phyloP scores from a whole-genome alignment of 331 rosid genomes.

The Malus hybrid region DNA sequence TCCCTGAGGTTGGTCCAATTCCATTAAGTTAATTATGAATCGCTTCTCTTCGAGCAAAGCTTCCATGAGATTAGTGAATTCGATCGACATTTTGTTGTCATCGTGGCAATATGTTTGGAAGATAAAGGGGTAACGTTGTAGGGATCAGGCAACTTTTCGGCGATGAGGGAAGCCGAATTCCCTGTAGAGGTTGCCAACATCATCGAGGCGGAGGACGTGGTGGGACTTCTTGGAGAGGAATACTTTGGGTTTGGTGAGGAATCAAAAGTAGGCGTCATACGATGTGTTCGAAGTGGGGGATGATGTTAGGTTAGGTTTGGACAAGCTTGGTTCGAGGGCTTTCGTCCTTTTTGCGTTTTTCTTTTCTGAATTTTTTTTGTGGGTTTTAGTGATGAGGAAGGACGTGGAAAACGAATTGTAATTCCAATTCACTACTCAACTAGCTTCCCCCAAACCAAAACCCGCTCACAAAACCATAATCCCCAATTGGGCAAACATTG shows the following conservation, averaged over 20 bases:
- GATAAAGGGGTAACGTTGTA: constrained; percentile 53
- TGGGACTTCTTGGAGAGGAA: constrained; percentile 64
- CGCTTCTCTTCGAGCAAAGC: constrained; percentile 48
- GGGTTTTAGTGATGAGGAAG: constrained; percentile 67
- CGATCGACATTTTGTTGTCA: constrained; percentile 68
- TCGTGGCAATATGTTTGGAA: constrained; percentile 67
- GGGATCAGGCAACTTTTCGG: constrained; percentile 50
- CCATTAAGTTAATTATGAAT: constrained; percentile 49
- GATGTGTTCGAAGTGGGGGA: constrained; percentile 44
- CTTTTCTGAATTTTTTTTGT: constrained; percentile 41
- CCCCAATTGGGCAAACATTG: constrained; percentile 31
- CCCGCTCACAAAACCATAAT: constrained; percentile 5
- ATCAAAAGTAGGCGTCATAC: constrained; percentile 35
- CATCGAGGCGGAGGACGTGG: constrained; percentile 75
- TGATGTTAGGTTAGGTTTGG: constrained; percentile 50
- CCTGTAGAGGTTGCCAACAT: constrained; percentile 83
- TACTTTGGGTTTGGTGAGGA: constrained; percentile 45
- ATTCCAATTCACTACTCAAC: constrained; percentile 40
- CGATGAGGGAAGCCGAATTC: constrained; percentile 87
- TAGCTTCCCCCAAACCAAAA: constrained; percentile 16
- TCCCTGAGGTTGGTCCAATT: constrained; percentile 19
- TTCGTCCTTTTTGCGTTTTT: constrained; percentile 35
- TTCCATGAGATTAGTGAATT: constrained; percentile 73
- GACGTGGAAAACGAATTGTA: constrained; percentile 56
- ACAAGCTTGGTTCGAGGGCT: constrained; percentile 60